phyloP scores from a whole-genome alignment of 495 filamentous ascomycete genomes.

The Pyrenula aspistea region DNA sequence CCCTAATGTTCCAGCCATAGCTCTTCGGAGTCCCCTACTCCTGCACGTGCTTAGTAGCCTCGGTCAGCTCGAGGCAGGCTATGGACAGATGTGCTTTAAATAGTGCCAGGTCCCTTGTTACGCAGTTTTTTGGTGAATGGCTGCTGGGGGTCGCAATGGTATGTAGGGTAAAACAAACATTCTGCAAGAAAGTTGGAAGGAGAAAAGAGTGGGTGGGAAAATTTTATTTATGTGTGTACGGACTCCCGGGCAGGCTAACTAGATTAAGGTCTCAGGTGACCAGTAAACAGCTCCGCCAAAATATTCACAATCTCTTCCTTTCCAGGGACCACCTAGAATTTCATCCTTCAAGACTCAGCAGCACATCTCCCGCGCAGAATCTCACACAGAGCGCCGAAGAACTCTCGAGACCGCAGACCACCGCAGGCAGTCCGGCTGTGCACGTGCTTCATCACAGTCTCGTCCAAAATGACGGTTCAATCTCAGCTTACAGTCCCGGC shows the following conservation, averaged over 20 bases:
- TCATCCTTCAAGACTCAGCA: background rate
- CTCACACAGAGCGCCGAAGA: background rate
- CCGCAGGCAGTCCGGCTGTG: background rate
- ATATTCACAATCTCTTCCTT: background rate
- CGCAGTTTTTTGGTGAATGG: background rate
- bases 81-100: too few species aligned
- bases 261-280: background rate
- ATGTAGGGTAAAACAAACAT: background rate
- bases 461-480: background rate
- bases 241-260: background rate
- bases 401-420: background rate
- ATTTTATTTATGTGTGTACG: background rate
- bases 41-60: too few species aligned
- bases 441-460: background rate
- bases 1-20: too few species aligned
- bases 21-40: too few species aligned
- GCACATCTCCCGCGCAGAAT: background rate
- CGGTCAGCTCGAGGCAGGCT: too few species aligned
- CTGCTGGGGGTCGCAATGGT: background rate
- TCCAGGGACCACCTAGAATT: background rate
- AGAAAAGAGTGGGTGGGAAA: background rate
- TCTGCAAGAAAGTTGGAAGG: background rate
- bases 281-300: background rate
- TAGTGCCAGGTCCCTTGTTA: too few species aligned
- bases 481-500: background rate